Base-by-base conservation (phyloP, 306 rosid genomes). In the Quercus berberidifolia region DNA sequence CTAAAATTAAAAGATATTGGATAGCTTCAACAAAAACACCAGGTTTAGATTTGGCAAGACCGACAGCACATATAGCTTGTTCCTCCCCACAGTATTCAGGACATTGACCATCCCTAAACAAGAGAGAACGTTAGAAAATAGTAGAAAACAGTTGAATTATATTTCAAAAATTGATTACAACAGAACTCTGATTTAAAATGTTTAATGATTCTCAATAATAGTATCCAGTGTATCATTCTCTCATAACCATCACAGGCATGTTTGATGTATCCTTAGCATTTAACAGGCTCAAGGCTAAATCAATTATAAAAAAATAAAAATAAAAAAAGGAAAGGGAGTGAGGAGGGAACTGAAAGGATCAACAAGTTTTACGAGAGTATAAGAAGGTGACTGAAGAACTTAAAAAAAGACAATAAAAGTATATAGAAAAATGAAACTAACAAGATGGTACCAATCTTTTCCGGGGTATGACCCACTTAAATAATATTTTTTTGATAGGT, bases 21-120 rank as follows among this genome's bases (percentile, higher is more conserved):
- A 95, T 95, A 28, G 99, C 99, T 84, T 95, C 99, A 82, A 95
- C 86, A 82, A 95, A 95, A 88, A 93, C 97, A 74, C 97, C 97
- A 35, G 92, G 83, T 83, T 87, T 95, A 76, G 99, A 86, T 82
- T 87, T 95, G 73, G 97, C 90, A 74, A 95, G 97, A 63, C 98
- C 96, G 69, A 95, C 96, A 67, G 94, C 99, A 89, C 99, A 95
- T 74, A 95, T 93, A 81, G 98, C 99, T 90, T 93, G 96, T 82
- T 95, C 98, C 89, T 95, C 97, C 71, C 90, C 97, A 57, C 93
- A 85, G 84, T 80, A 95, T 86, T 95, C 98, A 21, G 97, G 98
- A 87, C 98, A 95, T 59, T 91, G 97, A 46, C 98, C 98, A 91
- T 95, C 99, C 94, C 99, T 95, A 74, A 76, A 74, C 79, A 88